Base-by-base conservation (phyloP, 352 stramenopile genomes). In the Pythium vanterpoolii region DNA sequence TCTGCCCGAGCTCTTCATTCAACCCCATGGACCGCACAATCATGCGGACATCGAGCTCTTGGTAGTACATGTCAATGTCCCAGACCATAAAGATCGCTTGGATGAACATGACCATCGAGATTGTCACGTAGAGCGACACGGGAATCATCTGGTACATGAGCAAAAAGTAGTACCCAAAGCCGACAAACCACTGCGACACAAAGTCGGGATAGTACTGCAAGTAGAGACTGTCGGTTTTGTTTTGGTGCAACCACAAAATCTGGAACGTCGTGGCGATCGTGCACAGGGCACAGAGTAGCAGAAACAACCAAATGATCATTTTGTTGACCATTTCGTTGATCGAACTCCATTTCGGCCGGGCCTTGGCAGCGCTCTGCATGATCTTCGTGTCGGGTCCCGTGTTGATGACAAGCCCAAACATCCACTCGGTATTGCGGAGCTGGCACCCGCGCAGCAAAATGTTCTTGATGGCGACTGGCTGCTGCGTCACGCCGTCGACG, bases 91-190 rank as follows among this genome's bases (percentile, higher is more conserved):
- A 73, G 53, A 89, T 89, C 48, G 83, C 83, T 49, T 92, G 83
- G 11, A 86, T 73, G 4, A 89, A 76, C 56, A 97, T 98, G 38
- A 97, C 85, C 40, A 98, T 89, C 61, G 98, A 92, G 16, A 99
- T 80, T 14, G 94, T 98, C 16, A 99, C 95, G 73, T 99, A 99
- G 8, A 99, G 73, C 71, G 89, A 98, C 43, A 99, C 90, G 24
- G 97, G 97, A n/a, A 99, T 88, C 53, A 99, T 92, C 73, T 87
- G 97, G 72, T 97, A 96, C 44, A 99, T 73, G 31, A 98, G 96
- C 23, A 99, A 74, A 66, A 98, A 99, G n/a, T 89, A 93, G 55
- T 97, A 96, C 45, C 96, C 95, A 46, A 76, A 91, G 54, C 97
- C 88, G 19, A 96, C 50, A 13, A 51, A 51, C 26, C 55, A 27